Base-by-base conservation (phyloP, 148 eudicot species). In the Mesembryanthemum crystallinum region DNA sequence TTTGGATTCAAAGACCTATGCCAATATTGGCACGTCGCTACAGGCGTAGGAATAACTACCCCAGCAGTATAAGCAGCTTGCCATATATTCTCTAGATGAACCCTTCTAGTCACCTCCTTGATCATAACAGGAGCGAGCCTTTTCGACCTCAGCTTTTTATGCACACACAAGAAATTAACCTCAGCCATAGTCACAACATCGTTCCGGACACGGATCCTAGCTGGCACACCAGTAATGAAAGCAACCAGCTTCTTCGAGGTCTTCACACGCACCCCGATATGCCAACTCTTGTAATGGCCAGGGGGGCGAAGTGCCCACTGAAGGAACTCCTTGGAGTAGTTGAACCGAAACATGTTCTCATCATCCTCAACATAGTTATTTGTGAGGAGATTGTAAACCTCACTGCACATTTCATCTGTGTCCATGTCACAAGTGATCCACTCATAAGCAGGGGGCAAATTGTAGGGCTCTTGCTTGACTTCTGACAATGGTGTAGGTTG, bases 21-120 rank as follows among this genome's bases (percentile, higher is more conserved):
- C 97, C 98, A 93, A 58, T 91, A 93, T 78, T 93, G 97, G 74
- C 98, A 89, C 24, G 92, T 89, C 3, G 97, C 81, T 30, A 93
- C 71, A 25, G 94, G 96, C 1, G 94, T 93, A 6, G 98, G 94
- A 59, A 93, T 85, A 67, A 91, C 94, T 33, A 93, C 92, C 18
- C 98, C 97, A 75, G 97, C 97, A 52, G 98, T 88, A 79, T 93
- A 93, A 76, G 98, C 94, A 15, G 97, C 98, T 73, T 91, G 97
- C 98, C 98, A 93, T 8, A 93, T 93, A 71, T 93, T 91, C 74
- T 92, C 97, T 67, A 92, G 54, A 73, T 92, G 97, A 62, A 90
- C 91, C 73, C 97, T 83, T 76, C 97, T 85, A n/a, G 97, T 90
- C 62, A 92, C 97, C 84, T 92, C 97, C 67, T 92, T 92, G 74